Evolutionary conservation across 768 basidiomycete genomes (phyloP), one percentile per base, ranked within the genome.

Genomic region (Podaxis carcinomalis): DNA sequence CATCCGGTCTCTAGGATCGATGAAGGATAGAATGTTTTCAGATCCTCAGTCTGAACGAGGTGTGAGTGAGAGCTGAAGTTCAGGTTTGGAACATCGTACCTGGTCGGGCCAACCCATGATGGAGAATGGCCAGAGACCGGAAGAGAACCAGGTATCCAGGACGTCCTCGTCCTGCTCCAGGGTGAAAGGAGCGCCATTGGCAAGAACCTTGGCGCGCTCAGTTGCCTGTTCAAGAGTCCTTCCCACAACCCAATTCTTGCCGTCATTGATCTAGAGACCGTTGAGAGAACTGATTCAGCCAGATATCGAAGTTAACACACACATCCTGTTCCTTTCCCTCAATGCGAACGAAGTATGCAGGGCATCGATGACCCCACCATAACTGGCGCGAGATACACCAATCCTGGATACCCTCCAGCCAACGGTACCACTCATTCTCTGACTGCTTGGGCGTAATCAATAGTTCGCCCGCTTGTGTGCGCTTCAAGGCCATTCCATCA

Each of bases 371-470:
- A 28, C 97, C 96, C 96, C 96, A 98, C 97, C 97, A 99, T 16
- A 98, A 82, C 70, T 99, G 97, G 57, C 97, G 90, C 1, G 97
- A 98, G 68, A 98, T 89, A 76, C 97, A 99, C 97, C 97, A 99
- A 70, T 98, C 97, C 74, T 98, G 94, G 62, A 97, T 93, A 65
- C 83, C 85, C 65, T 95, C 93, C 39, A 98, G 77, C 96, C 97
- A 98, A 60, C 93, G 83, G 72, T 91, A 95, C 95, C 95, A 98
- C 42, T 99, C 96, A 47, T 82, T 85, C 68, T 97, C 96, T 7
- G 91, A 95, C 54, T 83, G 80, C 67, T 92, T 91, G 1, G 96
- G 97, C 6, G 80, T 74, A 62, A 98, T 94, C 46, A 79, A 66
- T 49, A 98, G 80, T 70, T 98, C 96, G 25, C 96, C 96, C 0